phyloP scores from a whole-genome alignment of 192 early-diverging fungal genomes.

The Chytriomyces sp. region DNA sequence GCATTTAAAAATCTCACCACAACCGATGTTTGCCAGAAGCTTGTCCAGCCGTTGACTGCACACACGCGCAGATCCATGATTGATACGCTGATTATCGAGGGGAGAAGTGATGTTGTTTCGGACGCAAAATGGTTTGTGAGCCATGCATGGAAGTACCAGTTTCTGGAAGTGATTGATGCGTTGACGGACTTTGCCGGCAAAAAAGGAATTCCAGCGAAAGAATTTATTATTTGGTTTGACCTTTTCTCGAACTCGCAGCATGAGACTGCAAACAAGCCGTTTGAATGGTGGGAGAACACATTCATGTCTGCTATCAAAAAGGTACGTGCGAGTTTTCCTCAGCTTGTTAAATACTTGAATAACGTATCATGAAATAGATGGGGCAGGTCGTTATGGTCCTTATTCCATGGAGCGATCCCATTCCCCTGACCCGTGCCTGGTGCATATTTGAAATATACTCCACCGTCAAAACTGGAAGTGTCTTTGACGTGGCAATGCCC shows the following conservation, averaged over 20 bases:
- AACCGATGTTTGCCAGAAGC: conserved; percentile 29
- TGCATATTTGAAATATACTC: conserved; percentile 36
- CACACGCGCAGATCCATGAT: conserved; percentile 10
- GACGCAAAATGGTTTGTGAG: conserved; percentile 20
- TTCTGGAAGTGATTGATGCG: conserved; percentile 25
- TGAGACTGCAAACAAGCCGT: background rate
- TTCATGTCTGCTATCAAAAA: conserved; percentile 17
- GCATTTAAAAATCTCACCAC: conserved; percentile 1
- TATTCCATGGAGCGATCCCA: conserved; percentile 27
- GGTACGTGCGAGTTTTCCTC: no score
- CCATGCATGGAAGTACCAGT: conserved; percentile 32
- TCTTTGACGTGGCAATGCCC: conserved; percentile 24
- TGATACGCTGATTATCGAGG: background rate
- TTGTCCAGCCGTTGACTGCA: no score
- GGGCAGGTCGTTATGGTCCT: conserved; percentile 24
- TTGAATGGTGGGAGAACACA: conserved; percentile 27
- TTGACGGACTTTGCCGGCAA: conserved; percentile 13
- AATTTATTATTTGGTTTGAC: conserved; percentile 31
- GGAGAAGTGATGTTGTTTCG: background rate
- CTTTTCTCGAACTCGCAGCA: conserved; percentile 38
- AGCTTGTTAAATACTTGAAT: no score
- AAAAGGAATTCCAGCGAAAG: background rate
- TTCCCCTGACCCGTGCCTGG: conserved; percentile 34
- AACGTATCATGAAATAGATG: background rate
- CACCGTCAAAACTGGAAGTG: conserved; percentile 11